phyloP scores from a whole-genome alignment of 176 grass and related monocot species.

The Saccharum officinarum region DNA sequence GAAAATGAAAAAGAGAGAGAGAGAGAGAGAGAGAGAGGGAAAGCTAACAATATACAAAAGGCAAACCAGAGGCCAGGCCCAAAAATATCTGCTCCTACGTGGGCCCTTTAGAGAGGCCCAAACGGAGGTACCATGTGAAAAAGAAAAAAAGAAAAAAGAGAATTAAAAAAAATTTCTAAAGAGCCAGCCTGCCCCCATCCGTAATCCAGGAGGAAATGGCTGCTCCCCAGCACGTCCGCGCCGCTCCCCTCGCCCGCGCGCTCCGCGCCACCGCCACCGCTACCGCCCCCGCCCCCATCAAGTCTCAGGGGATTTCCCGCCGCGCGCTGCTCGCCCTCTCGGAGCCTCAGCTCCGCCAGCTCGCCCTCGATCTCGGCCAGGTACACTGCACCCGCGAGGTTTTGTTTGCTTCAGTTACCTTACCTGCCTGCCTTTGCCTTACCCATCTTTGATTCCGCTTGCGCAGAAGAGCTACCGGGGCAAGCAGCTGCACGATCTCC shows the following conservation, averaged over 20 bases:
- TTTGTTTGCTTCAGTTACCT: neutral
- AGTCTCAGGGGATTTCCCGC: conserved; percentile 30
- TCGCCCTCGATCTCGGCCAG: conserved; percentile 71
- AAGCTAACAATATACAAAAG: neutral
- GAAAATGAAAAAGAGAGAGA: too few relatives aligned
- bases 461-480: conserved; percentile 87
- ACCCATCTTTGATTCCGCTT: neutral
- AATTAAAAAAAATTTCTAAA: neutral
- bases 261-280: conserved; percentile 41
- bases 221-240: conserved; percentile 57
- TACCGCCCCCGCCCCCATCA: conserved; percentile 16
- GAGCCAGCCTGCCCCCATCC: neutral
- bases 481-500: conserved; percentile 84
- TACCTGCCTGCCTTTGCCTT: neutral
- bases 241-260: conserved; percentile 67
- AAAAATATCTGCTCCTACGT: neutral
- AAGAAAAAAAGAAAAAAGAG: neutral
- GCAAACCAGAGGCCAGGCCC: neutral
- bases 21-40: too few relatives aligned
- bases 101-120: neutral
- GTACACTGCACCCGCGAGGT: conserved; percentile 26
- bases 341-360: conserved; percentile 82
- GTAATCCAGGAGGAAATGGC: conserved; percentile 45
- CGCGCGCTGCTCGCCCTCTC: conserved; percentile 79
- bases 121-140: neutral